Evolutionary conservation across 140 eudicot species (phyloP).

Genomic region (Cichorium intybus): DNA sequence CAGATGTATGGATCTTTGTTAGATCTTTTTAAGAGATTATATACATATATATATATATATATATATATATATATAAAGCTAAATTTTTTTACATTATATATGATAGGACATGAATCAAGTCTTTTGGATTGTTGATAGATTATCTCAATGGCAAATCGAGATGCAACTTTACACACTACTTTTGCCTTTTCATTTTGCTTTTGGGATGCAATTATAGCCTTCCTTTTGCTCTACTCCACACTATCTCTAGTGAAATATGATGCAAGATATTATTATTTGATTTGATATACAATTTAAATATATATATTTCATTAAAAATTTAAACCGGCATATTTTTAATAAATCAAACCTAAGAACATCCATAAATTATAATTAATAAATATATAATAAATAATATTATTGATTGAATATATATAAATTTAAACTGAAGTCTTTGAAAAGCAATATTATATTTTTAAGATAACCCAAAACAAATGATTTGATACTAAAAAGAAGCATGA

Average conservation of each 20-base stretch:
- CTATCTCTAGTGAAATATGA: conserved; percentile 23
- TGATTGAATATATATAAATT: not conserved
- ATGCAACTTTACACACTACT: conserved; percentile 19
- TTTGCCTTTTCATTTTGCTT: conserved; percentile 25
- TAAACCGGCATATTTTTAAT: not conserved
- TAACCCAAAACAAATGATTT: too few species aligned
- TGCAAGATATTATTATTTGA: not conserved
- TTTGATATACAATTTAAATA: not conserved
- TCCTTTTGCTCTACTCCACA: conserved; percentile 28
- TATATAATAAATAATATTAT: not conserved
- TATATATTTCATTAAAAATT: not conserved
- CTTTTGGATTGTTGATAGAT: conserved; percentile 4
- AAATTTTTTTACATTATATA: not conserved
- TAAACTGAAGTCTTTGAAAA: not conserved
- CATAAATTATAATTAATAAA: not conserved
- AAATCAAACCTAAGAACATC: not conserved
- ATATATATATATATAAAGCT: too few species aligned
- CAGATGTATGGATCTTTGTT: not conserved
- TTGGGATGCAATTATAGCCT: conserved; percentile 25
- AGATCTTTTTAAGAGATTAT: not conserved
- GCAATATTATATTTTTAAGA: too few species aligned
- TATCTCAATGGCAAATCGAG: conserved; percentile 13
- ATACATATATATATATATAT: too few species aligned
- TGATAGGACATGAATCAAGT: conserved; percentile 21
- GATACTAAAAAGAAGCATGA: not conserved